phyloP scores from a whole-genome alignment of 2,329 filamentous ascomycete species.

The Cercospora zeae-maydis region DNA sequence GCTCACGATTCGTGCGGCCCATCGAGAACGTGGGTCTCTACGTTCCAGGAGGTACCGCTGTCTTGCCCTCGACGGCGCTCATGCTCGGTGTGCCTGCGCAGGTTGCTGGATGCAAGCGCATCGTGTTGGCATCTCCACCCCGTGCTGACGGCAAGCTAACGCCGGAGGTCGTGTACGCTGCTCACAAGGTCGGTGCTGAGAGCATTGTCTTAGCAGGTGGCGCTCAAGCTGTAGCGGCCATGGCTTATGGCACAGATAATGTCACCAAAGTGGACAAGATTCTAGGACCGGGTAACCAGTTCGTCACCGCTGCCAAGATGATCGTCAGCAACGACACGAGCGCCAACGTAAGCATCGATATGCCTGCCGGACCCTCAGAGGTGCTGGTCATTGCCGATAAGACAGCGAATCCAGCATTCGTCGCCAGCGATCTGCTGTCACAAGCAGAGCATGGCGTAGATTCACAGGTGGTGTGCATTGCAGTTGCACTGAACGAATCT shows the following conservation, averaged over 20 bases:
- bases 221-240: slow-evolving; percentile 89
- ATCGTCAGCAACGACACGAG: slow-evolving; percentile 95
- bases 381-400: slow-evolving; percentile 93
- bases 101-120: slow-evolving; percentile 94
- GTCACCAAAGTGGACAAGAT: slow-evolving; percentile 98
- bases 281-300: slow-evolving; percentile 94
- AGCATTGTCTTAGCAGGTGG: slow-evolving; percentile 94
- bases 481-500: slow-evolving; percentile 70
- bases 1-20: slow-evolving; percentile 84
- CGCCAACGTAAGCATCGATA: slow-evolving; percentile 92
- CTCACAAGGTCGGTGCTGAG: slow-evolving; percentile 93
- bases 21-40: slow-evolving; percentile 97
- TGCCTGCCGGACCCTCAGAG: slow-evolving; percentile 95
- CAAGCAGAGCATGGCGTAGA: slow-evolving; percentile 97
- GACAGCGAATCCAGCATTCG: slow-evolving; percentile 84
- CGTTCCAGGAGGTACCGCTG: slow-evolving; percentile 91
- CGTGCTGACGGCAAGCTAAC: slow-evolving; percentile 85
- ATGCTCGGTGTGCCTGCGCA: slow-evolving; percentile 98
- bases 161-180: slow-evolving; percentile 94
- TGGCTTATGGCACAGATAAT: slow-evolving; percentile 95
- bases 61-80: slow-evolving; percentile 92
- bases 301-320: slow-evolving; percentile 98
- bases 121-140: slow-evolving; percentile 88
- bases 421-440: slow-evolving; percentile 88
- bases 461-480: slow-evolving; percentile 89